Evolutionary conservation across 1,284 basidiomycete genomes (phyloP).

Genomic region (Puccinia brachypodii): DNA sequence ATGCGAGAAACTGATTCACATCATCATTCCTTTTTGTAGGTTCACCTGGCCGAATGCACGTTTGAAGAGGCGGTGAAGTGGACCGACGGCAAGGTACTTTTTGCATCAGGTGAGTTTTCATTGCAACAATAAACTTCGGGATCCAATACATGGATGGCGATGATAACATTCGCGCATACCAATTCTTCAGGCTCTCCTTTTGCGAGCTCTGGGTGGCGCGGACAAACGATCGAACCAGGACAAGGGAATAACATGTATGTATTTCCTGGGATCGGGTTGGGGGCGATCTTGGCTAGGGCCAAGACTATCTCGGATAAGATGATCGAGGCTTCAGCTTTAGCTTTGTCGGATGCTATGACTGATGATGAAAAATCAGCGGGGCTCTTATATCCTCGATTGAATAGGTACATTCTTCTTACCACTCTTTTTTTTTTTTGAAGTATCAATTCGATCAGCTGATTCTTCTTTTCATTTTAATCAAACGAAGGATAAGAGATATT

Average conservation of each 20-base stretch:
- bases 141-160: neutral
- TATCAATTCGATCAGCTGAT: too few relatives aligned
- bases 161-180: neutral
- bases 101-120: slow-evolving; percentile 66
- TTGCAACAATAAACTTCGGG: neutral
- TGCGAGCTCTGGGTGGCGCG: slow-evolving; percentile 64
- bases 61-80: slow-evolving; percentile 80
- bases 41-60: slow-evolving; percentile 63
- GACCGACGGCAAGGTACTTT: slow-evolving; percentile 65
- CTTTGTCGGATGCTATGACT: slow-evolving; percentile 74
- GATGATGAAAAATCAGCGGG: slow-evolving; percentile 63
- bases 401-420: too few relatives aligned
- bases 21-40: neutral
- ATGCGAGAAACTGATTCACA: neutral
- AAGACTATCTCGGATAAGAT: slow-evolving; percentile 60
- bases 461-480: neutral
- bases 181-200: slow-evolving; percentile 76
- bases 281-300: slow-evolving; percentile 61
- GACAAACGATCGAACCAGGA: slow-evolving; percentile 71
- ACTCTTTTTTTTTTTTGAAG: too few relatives aligned
- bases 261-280: slow-evolving; percentile 71
- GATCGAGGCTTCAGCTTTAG: slow-evolving; percentile 64
- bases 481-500: slow-evolving; percentile 42
- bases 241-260: slow-evolving; percentile 81
- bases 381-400: slow-evolving; percentile 34